Evolutionary conservation across 2,329 filamentous ascomycete genomes (phyloP).

Genomic region (Neonectria magnoliae): DNA sequence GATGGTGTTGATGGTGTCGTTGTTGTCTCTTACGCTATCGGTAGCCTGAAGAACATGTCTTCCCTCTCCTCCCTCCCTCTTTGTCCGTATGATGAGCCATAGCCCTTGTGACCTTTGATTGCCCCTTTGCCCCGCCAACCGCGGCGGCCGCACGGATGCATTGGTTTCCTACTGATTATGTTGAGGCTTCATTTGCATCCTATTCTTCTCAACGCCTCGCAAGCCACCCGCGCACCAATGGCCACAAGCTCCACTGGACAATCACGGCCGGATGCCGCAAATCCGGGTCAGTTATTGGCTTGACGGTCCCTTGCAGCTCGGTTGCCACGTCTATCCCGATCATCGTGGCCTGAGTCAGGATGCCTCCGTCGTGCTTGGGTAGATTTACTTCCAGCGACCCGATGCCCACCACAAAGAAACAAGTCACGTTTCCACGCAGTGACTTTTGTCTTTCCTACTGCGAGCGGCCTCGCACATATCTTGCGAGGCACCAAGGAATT

Average conservation of each 20-base stretch:
- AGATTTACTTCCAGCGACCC: background rate
- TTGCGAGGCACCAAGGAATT: background rate
- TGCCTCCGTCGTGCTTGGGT: background rate
- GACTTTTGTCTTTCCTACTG: background rate
- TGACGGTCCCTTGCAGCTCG: background rate
- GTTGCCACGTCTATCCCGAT: background rate
- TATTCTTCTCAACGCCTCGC: background rate
- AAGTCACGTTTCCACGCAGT: background rate
- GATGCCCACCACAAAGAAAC: background rate
- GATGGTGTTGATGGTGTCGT: background rate
- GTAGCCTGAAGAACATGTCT: no score
- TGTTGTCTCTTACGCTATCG: no score
- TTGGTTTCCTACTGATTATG: background rate
- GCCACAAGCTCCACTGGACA: background rate
- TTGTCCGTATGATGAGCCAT: no score
- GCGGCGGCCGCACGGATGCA: background rate
- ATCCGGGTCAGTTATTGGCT: no score
- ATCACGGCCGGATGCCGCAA: no score
- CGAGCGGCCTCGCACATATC: background rate
- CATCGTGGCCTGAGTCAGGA: background rate
- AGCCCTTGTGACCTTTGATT: background rate
- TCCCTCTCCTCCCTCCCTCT: no score
- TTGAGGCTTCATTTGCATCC: background rate
- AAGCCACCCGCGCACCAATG: background rate
- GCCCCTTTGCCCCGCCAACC: no score